phyloP scores from a whole-genome alignment of 805 yeast species.

The Wickerhamiella nectarea region DNA sequence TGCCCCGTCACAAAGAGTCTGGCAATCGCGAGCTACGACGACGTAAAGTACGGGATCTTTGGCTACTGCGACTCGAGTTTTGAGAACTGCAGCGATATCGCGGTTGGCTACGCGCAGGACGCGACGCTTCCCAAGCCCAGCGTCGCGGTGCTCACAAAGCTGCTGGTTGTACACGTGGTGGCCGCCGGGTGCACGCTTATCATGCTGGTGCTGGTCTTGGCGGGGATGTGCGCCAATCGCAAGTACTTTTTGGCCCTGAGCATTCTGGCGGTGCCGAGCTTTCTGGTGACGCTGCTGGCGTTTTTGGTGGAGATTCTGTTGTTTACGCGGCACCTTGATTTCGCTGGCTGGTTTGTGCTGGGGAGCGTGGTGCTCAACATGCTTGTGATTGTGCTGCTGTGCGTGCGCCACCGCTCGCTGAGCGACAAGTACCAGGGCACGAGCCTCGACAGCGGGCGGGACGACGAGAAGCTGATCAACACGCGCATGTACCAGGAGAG shows the following conservation, averaged over 20 bases:
- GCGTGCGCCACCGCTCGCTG: conserved; percentile 58
- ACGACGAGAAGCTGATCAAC: conserved; percentile 16
- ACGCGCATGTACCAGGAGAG: conserved; percentile 3
- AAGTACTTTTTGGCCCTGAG: conserved; percentile 39
- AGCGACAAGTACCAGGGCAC: conserved; percentile 24
- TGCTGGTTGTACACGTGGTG: conserved; percentile 55
- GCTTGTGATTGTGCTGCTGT: conserved; percentile 47
- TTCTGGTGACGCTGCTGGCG: conserved; percentile 54
- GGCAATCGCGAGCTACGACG: conserved; percentile 37
- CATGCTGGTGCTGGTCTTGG: conserved; percentile 30
- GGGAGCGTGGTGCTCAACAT: conserved; percentile 56
- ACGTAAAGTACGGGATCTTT: conserved; percentile 51
- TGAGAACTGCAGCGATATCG: conserved; percentile 29
- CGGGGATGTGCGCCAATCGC: conserved; percentile 31
- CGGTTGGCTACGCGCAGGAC: conserved; percentile 32
- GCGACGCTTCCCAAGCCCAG: conserved; percentile 43
- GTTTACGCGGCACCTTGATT: conserved; percentile 60
- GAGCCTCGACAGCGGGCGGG: conserved; percentile 11
- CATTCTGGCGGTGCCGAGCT: conserved; percentile 51
- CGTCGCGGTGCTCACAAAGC: conserved; percentile 45
- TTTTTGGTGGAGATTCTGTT: conserved; percentile 71
- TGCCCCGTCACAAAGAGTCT: conserved; percentile 43
- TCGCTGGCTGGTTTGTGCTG: conserved; percentile 77
- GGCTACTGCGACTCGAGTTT: conserved; percentile 40
- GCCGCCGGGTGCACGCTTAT: conserved; percentile 42